Base-by-base conservation (phyloP, 345 rosid genomes). In the Aurinia saxatilis region DNA sequence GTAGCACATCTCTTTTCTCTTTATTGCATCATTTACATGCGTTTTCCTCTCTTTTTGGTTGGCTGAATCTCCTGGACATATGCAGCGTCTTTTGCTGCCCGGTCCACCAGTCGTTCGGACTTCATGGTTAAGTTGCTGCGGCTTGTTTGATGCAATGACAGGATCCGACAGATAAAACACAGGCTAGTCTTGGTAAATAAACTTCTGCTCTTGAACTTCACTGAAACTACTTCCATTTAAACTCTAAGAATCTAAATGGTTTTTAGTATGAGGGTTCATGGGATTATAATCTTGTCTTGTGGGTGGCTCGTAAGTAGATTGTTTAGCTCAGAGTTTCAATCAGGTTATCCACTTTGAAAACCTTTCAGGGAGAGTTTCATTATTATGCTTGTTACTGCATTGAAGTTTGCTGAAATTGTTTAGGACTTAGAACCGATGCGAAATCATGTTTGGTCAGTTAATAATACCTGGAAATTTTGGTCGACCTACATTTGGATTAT, bases 51-150 rank as follows among this genome's bases (percentile, higher is more conserved):
- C 36, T 15, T 67, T 58, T 50, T 45, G 45, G 50, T 44, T 27
- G 23, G 12, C 42, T 71, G 4, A 58, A 35, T 71, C 44, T 65
- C 25, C 8, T 58, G 56, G 13, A 38, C 1, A 6, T 58, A 0
- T 65, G 73, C 91, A 89, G 99, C 78, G 79, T 67, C 76, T 65
- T 59, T 50, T 78, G 63, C 63, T 76, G 17, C 15, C 79, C 31
- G 74, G 85, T 55, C 82, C 67, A 49, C 67, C 59, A 57, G 73
- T 61, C 5, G 73, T 80, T 64, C 81, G 82, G 71, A 80, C 87
- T 40, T 85, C 84, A 6, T 81, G 82, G 79, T 53, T 84, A 63
- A 75, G 79, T 73, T 93, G 99, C 78, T 93, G 99, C 8, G 99
- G 99, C 50, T 69, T 93, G 81, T 79, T 89, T 73, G 96, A 93